Percentiles rank a stretch among this genome's conserved stretches.
These are phyloP conservation scores for Suillus weaverae DNA, from an alignment of 768 basidiomycete species.

Conservation along the genomic window DNA sequence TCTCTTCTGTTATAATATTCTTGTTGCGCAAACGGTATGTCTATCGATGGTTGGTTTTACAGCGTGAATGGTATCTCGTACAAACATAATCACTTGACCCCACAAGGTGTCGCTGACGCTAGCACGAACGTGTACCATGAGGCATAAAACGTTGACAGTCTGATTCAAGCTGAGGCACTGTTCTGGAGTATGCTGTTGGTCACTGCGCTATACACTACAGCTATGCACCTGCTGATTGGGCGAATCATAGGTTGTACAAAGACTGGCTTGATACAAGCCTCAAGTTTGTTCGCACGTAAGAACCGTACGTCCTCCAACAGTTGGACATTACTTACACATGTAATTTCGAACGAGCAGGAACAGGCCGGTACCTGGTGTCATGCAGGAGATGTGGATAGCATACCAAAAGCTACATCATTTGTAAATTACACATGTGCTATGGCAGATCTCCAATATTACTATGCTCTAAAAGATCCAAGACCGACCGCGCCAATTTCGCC, in stretches of 20 bases:
- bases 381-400: not conserved
- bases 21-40: conserved; percentile 10
- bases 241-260: not conserved
- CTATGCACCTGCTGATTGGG: not conserved
- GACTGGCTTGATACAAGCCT: not conserved
- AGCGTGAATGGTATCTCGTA: conserved; percentile 1
- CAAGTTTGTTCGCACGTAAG: not conserved
- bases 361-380: not conserved
- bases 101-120: not conserved
- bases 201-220: not conserved
- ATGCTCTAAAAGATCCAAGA: conserved; percentile 50
- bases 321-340: not conserved
- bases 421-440: conserved; percentile 3
- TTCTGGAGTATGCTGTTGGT: not conserved
- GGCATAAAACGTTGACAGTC: not conserved
- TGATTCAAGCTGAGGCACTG: not conserved
- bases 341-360: not conserved
- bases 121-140: not conserved
- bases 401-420: not conserved
- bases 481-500: conserved; percentile 52
- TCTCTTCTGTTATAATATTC: conserved; percentile 14
- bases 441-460: conserved; percentile 24
- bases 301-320: not conserved
- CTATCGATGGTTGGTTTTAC: conserved; percentile 7
- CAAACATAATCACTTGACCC: conserved; percentile 4